Evolutionary conservation across 2,329 filamentous ascomycete genomes (phyloP).

Genomic region (Claviceps digitariae): DNA sequence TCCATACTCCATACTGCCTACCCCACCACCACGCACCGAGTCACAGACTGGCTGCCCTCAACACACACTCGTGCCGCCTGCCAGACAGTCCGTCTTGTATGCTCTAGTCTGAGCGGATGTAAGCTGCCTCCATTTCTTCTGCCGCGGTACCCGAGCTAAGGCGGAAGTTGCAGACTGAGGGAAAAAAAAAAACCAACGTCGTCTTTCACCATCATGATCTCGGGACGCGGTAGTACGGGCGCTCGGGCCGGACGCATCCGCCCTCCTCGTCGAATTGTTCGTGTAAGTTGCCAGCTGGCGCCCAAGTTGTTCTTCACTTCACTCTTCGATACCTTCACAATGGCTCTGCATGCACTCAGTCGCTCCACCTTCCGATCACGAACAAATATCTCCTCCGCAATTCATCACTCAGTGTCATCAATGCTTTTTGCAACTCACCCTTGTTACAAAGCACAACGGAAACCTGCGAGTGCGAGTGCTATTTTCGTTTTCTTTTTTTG

Average conservation of each 20-base stretch:
- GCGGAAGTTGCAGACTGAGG: not conserved
- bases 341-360: not conserved
- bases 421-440: not conserved
- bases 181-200: not conserved
- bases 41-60: not conserved
- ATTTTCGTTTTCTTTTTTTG: not conserved
- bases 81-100: not conserved
- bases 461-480: not conserved
- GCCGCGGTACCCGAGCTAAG: not conserved
- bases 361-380: not conserved
- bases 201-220: slow-evolving; percentile 26
- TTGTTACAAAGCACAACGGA: not conserved
- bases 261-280: slow-evolving; percentile 28
- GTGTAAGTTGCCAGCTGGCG: slow-evolving; percentile 20
- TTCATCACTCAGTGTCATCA: not conserved
- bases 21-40: not conserved
- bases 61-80: not conserved
- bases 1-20: not conserved
- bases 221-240: slow-evolving; percentile 31
- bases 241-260: slow-evolving; percentile 26
- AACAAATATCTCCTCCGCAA: not conserved
- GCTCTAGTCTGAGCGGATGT: not conserved
- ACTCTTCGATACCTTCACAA: not conserved
- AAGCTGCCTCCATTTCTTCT: not conserved
- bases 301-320: not conserved